Percentiles rank a stretch among this genome's conserved stretches.
phyloP scores from a whole-genome alignment of 306 rosid species.

The Citrullus mucosospermus region DNA sequence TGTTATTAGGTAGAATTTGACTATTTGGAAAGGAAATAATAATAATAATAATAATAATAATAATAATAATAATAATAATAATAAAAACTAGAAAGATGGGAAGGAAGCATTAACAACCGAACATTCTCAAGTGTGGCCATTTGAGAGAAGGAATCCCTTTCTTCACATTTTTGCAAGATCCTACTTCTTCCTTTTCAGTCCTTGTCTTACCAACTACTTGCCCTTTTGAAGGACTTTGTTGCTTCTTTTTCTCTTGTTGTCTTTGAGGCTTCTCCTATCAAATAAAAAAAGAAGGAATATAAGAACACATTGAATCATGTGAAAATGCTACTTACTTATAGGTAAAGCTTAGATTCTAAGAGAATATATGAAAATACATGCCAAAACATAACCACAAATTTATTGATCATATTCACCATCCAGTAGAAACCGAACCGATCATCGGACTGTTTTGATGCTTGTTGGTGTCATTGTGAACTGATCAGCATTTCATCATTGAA shows the following conservation, averaged over 20 bases:
- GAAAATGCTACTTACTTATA: not conserved
- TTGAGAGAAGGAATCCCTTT: slow-evolving; percentile 24
- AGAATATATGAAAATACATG: not conserved
- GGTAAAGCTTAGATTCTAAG: not conserved
- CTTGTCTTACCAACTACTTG: slow-evolving; percentile 20
- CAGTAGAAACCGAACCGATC: no score
- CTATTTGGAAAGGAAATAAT: no score
- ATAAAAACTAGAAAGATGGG: no score
- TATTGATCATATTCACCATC: not conserved
- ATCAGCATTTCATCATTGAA: no score
- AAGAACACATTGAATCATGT: not conserved
- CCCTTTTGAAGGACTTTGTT: not conserved
- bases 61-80: no score
- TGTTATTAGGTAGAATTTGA: no score
- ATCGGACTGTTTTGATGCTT: no score
- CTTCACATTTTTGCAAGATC: slow-evolving; percentile 27
- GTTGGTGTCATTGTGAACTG: no score
- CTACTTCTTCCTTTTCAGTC: slow-evolving; percentile 26
- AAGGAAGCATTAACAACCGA: slow-evolving; percentile 38
- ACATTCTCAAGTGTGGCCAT: slow-evolving; percentile 49
- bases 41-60: no score
- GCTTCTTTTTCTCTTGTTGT: not conserved
- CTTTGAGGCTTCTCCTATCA: not conserved
- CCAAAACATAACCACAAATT: not conserved
- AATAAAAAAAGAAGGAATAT: not conserved